phyloP scores from a whole-genome alignment of 1,284 basidiomycete genomes.

The Rhizoctonia solani region DNA sequence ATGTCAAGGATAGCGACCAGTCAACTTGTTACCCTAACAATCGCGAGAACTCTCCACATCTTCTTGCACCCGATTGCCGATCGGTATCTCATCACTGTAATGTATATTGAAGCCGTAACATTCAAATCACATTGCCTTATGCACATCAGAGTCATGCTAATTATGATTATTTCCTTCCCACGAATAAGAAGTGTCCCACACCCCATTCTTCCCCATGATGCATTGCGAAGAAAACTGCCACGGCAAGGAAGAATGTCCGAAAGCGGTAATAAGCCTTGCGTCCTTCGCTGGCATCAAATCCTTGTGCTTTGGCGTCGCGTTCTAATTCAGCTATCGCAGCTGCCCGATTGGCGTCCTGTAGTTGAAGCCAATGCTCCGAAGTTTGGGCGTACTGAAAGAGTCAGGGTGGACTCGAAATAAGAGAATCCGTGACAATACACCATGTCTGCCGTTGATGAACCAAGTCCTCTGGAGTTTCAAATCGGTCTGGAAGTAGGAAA shows the following conservation, averaged over 20 bases:
- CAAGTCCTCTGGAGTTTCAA: conserved; percentile 62
- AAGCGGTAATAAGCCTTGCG: conserved; percentile 69
- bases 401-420: not conserved
- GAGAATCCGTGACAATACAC: conserved; percentile 13
- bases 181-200: conserved; percentile 59
- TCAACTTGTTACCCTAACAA: no score
- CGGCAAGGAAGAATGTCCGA: conserved; percentile 75
- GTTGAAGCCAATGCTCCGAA: conserved; percentile 68
- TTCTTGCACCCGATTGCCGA: no score
- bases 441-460: conserved; percentile 61
- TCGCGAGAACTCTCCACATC: no score
- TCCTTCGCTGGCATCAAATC: conserved; percentile 56
- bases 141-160: no score
- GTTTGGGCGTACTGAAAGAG: conserved; percentile 64
- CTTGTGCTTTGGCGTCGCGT: conserved; percentile 55
- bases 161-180: conserved; percentile 45
- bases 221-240: conserved; percentile 72
- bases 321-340: conserved; percentile 58
- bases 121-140: not conserved
- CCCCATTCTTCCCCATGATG: conserved; percentile 69
- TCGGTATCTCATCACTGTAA: no score
- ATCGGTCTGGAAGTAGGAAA: conserved; percentile 73
- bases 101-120: no score
- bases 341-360: conserved; percentile 54
- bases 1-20: no score